These are phyloP conservation scores for Aspergillus thermomutatus DNA, from an alignment of 2,329 filamentous ascomycete species.

Conservation along the genomic window DNA sequence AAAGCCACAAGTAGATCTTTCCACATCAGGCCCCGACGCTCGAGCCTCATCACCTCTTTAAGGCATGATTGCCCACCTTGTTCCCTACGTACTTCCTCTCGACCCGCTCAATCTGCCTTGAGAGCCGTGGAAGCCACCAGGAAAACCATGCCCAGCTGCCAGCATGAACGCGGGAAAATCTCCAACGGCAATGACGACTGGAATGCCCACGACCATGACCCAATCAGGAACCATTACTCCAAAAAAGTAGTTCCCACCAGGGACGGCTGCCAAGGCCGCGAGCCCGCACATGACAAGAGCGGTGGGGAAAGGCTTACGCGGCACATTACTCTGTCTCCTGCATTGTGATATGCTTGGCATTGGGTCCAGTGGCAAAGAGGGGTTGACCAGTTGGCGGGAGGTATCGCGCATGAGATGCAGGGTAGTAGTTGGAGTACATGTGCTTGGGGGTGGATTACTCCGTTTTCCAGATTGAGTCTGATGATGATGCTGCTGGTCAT, in stretches of 20 bases:
- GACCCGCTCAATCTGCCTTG: not conserved
- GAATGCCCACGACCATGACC: not conserved
- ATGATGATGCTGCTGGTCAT: not conserved
- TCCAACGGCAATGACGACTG: not conserved
- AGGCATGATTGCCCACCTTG: not conserved
- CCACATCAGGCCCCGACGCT: not conserved
- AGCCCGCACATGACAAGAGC: not conserved
- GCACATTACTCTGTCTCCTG: not conserved
- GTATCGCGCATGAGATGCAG: not conserved
- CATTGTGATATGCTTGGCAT: not conserved
- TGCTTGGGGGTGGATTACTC: not conserved
- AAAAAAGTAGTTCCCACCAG: not conserved
- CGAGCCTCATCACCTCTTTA: not conserved
- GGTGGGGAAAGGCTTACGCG: not conserved
- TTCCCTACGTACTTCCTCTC: not conserved
- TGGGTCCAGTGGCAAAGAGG: not conserved
- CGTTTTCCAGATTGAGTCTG: not conserved
- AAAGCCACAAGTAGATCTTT: not conserved
- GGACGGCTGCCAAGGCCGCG: not conserved
- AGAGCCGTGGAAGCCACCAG: too few species aligned
- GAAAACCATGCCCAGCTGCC: not conserved
- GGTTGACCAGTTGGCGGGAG: slow-evolving; percentile 1
- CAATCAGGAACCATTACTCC: not conserved
- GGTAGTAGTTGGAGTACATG: not conserved
- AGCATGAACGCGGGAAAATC: not conserved